Percentiles rank a stretch among this genome's conserved stretches.
phyloP scores from a whole-genome alignment of 2,329 filamentous ascomycete genomes.

The Aspergillus texensis region DNA sequence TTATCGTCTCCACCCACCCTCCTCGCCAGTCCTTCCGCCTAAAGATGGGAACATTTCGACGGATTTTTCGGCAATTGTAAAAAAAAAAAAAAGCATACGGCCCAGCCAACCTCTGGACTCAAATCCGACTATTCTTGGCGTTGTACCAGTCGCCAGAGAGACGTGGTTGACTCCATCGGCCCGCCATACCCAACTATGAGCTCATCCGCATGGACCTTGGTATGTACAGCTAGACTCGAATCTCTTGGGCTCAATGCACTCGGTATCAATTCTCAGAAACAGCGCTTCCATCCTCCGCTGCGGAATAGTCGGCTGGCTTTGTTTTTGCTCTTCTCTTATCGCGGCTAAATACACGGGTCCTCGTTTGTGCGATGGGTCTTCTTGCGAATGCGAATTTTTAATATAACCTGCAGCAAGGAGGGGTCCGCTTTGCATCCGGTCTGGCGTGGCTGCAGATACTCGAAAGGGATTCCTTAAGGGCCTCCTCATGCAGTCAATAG shows the following conservation, averaged over 20 bases:
- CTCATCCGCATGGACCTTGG: not conserved
- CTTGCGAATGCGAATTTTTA: not conserved
- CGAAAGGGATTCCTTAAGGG: not conserved
- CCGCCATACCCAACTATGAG: not conserved
- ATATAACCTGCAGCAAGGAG: not conserved
- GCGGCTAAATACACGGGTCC: not conserved
- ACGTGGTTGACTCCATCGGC: constrained; percentile 1
- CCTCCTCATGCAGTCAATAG: not conserved
- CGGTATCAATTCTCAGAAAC: not conserved
- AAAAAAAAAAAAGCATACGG: not conserved
- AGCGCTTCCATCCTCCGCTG: not conserved
- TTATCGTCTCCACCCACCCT: not conserved
- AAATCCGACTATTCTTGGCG: not conserved
- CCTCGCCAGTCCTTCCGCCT: not conserved
- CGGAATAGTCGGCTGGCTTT: not conserved
- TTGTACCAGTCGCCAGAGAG: not conserved
- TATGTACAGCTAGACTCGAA: not conserved
- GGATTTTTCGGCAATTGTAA: not conserved
- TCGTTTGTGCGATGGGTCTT: not conserved
- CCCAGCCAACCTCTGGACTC: not conserved
- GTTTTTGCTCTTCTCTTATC: not conserved
- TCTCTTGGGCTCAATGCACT: not conserved
- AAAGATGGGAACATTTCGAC: not conserved
- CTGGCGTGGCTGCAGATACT: not conserved
- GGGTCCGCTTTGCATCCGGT: not conserved